Conservation (phyloP, 495 filamentous ascomycete genomes). For the Talaromyces thailandensis region DNA sequence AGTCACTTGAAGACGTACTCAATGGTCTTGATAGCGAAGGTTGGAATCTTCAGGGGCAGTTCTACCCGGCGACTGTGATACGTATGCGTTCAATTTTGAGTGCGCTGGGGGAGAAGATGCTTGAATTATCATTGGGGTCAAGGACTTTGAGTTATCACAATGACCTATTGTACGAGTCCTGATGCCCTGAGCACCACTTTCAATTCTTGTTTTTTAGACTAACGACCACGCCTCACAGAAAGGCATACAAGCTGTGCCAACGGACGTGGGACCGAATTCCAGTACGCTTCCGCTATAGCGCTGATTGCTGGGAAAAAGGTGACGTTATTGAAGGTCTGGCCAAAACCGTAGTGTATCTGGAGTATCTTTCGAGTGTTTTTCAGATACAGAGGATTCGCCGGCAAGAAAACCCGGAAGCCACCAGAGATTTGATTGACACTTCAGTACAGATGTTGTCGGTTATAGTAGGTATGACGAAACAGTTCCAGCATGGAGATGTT, state of each 20-base stretch:
- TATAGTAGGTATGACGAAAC: constrained; percentile 18
- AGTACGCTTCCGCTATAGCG: constrained; percentile 15
- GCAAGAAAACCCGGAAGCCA: constrained; percentile 25
- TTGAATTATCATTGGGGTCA: constrained; percentile 39
- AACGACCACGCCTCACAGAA: background rate
- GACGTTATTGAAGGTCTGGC: background rate
- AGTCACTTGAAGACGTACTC: constrained; percentile 19
- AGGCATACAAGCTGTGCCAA: constrained; percentile 2
- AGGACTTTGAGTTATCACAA: background rate
- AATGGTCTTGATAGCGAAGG: constrained; percentile 29
- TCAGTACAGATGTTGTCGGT: constrained; percentile 32
- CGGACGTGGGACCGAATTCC: constrained; percentile 9
- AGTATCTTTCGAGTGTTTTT: constrained; percentile 38
- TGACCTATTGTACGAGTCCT: constrained; percentile 5
- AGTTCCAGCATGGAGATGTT: constrained; percentile 2
- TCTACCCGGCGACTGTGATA: constrained; percentile 24
- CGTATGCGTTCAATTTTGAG: constrained; percentile 34
- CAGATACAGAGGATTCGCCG: constrained; percentile 40
- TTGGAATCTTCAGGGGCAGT: constrained; percentile 28
- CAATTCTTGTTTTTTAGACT: background rate
- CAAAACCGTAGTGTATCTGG: constrained; percentile 17
- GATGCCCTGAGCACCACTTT: background rate
- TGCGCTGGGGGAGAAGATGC: constrained; percentile 37
- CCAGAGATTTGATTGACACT: constrained; percentile 30
- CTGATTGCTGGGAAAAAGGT: constrained; percentile 11